Percentiles rank a stretch among this genome's conserved stretches.
These are phyloP conservation scores for Tothia fuscella DNA, from an alignment of 2,329 filamentous ascomycete species.

Conservation along the genomic window DNA sequence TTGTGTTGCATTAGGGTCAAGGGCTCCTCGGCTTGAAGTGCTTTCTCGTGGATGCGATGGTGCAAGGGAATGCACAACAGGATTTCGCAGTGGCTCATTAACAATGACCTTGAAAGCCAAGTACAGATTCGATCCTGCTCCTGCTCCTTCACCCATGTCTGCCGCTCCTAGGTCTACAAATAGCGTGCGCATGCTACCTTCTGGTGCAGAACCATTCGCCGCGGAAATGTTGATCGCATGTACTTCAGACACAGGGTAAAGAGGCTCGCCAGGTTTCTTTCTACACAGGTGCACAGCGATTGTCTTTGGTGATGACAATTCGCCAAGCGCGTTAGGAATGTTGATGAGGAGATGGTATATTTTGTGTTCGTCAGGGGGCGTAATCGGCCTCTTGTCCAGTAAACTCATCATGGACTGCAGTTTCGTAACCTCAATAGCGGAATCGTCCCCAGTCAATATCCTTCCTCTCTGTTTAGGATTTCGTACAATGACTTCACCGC, in stretches of 20 bases:
- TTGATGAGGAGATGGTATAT: slow-evolving; percentile 76
- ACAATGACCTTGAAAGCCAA: slow-evolving; percentile 71
- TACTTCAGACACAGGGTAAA: slow-evolving; percentile 66
- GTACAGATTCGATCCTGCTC: slow-evolving; percentile 62
- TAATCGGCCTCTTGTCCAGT: slow-evolving; percentile 66
- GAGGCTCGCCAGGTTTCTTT: slow-evolving; percentile 51
- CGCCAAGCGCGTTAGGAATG: slow-evolving; percentile 68
- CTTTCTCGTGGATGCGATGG: slow-evolving; percentile 18
- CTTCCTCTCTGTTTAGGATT: slow-evolving; percentile 74
- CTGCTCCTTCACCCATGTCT: slow-evolving; percentile 54
- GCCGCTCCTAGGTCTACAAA: slow-evolving; percentile 75
- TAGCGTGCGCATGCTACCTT: slow-evolving; percentile 65
- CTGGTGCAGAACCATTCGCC: slow-evolving; percentile 54
- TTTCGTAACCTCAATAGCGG: slow-evolving; percentile 78
- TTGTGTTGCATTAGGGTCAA: slow-evolving; percentile 18
- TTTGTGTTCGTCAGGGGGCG: slow-evolving; percentile 54
- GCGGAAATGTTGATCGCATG: slow-evolving; percentile 69
- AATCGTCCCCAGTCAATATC: slow-evolving; percentile 83
- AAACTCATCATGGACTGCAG: slow-evolving; percentile 95
- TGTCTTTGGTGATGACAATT: slow-evolving; percentile 61
- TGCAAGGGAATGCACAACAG: slow-evolving; percentile 21
- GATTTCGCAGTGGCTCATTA: slow-evolving; percentile 33
- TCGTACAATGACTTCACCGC: slow-evolving; percentile 86
- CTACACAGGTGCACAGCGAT: slow-evolving; percentile 68
- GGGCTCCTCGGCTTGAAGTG: slow-evolving; percentile 15